Base-by-base conservation (phyloP, 2,329 filamentous ascomycete species). In the Gnomoniopsis smithogilvyi region DNA sequence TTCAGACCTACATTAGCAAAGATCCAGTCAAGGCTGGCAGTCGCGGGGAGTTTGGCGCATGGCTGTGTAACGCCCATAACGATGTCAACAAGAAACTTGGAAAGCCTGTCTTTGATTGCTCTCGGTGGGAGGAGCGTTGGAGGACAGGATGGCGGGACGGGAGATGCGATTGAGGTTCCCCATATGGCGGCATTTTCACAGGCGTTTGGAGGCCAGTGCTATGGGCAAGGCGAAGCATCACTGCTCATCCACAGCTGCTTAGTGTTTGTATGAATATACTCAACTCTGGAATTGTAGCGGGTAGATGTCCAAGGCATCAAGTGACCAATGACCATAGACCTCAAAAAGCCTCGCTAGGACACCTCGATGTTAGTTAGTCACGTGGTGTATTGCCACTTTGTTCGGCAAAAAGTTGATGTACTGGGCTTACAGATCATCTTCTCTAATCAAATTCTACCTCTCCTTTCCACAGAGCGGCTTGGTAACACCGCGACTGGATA, bases 101-200 rank as follows among this genome's bases (percentile, higher is more conserved):
- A 52, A 99, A 99, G 82, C 81, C 84, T 61, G 82, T 83, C 66
- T 99, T 99, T 76, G 92, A 99, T 79, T 99, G 95, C 76, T 80
- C 78, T 57, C 84, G 80, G 68, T 98, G 95, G 94, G 88, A 97
- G 73, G 91, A 98, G 80, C 84, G 95, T 72, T 99, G 95, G 95
- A 82, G 90, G 75, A 95, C 90, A 1, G 95, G 95, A 0, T 97
- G 90, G 88, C 85, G 84, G 71, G 87, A 88, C 67, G 85, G 85
- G 33, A 78, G 82, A 2, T 88, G 85, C 66, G 84, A 85, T 63
- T 86, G 64, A 62, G 22, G 12, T 2, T 11, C n/a, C n/a, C 45
- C 24, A 22, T 38, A 51, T 14, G 38, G 33, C 43, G 24, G 49
- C 56, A 58, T 53, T 52, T 54, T 43, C 30, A 41, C 24, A n/a